Evolutionary conservation across 148 eudicot species (phyloP).

Genomic region (Fallopia convolvulus): DNA sequence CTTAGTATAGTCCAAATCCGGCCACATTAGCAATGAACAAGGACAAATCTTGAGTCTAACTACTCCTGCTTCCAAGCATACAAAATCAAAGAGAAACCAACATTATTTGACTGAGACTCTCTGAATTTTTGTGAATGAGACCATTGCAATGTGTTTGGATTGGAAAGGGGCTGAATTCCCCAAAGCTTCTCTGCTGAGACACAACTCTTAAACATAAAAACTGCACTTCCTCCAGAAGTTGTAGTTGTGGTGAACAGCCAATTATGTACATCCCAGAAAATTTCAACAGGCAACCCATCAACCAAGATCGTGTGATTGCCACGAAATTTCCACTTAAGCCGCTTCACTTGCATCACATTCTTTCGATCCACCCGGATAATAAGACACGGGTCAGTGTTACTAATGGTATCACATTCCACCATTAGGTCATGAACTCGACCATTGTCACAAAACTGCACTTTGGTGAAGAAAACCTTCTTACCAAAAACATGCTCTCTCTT

Average conservation of each 20-base stretch:
- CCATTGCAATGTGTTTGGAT: conserved; percentile 30
- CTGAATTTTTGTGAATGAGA: conserved; percentile 39
- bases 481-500: conserved; percentile 51
- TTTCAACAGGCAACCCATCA: conserved; percentile 52
- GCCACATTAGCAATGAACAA: conserved; percentile 38
- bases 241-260: conserved; percentile 41
- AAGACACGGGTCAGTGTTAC: conserved; percentile 40
- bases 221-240: conserved; percentile 45
- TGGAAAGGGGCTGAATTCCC: conserved; percentile 37
- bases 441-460: conserved; percentile 35
- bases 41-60: conserved; percentile 24
- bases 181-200: conserved; percentile 47
- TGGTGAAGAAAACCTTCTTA: conserved; percentile 39
- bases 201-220: conserved; percentile 50
- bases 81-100: conserved; percentile 48
- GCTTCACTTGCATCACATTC: conserved; percentile 48
- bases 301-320: conserved; percentile 49
- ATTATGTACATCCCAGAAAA: conserved; percentile 65
- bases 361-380: conserved; percentile 41
- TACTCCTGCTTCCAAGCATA: conserved; percentile 64
- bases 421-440: conserved; percentile 38
- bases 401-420: conserved; percentile 47
- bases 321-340: conserved; percentile 49
- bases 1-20: conserved; percentile 26
- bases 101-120: conserved; percentile 35